Conservation (phyloP, 257 asterid species). For the Nicotiana obtusifolia region DNA sequence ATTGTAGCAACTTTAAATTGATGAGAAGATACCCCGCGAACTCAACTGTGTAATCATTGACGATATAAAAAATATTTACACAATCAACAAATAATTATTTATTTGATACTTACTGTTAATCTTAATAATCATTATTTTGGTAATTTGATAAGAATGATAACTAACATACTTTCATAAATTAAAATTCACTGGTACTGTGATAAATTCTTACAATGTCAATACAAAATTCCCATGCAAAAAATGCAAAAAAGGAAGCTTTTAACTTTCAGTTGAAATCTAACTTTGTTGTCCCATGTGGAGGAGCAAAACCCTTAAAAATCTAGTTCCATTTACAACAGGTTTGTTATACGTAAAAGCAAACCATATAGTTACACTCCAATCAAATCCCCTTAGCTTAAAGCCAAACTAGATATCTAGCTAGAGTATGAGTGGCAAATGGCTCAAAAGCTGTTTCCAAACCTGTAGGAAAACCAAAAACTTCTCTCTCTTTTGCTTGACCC, state of each 20-base stretch:
- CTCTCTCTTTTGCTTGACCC: conserved; percentile 20
- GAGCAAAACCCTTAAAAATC: conserved; percentile 11
- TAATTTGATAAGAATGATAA: too few species aligned
- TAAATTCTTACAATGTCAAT: too few species aligned
- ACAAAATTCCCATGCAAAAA: neutral
- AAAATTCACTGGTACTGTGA: too few species aligned
- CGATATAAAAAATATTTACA: too few species aligned
- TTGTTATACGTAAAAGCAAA: neutral
- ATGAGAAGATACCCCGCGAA: neutral
- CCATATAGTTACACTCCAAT: conserved; percentile 7
- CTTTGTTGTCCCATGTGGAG: conserved; percentile 24
- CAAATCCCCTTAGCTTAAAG: conserved; percentile 17
- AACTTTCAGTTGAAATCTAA: conserved; percentile 31
- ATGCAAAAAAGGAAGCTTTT: neutral
- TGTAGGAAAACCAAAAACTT: conserved; percentile 23
- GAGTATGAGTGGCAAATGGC: conserved; percentile 27
- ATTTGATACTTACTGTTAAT: too few species aligned
- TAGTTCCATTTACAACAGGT: conserved; percentile 18
- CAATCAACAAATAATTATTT: too few species aligned
- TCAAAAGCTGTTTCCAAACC: conserved; percentile 29
- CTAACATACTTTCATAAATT: too few species aligned
- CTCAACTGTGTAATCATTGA: neutral
- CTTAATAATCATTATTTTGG: too few species aligned
- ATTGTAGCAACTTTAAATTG: neutral
- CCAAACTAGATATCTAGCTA: conserved; percentile 26